Evolutionary conservation across 768 basidiomycete genomes (phyloP).

Genomic region (Tephrocybe sp.): DNA sequence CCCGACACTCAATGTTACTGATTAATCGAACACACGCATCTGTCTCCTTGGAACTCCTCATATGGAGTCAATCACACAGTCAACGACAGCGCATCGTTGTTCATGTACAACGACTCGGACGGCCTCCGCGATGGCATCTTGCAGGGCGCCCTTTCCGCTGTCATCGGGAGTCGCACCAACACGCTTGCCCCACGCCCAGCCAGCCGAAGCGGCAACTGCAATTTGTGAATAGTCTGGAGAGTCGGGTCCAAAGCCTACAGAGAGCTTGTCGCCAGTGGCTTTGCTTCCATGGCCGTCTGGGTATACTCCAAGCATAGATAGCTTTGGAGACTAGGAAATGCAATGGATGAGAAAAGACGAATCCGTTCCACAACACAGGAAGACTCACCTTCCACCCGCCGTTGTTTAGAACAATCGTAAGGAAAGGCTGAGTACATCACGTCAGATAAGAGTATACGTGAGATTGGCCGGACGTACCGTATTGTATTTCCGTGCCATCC

Average conservation of each 20-base stretch:
- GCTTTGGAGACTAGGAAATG: slow-evolving; percentile 49
- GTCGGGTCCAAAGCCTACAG: slow-evolving; percentile 64
- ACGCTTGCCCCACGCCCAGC: slow-evolving; percentile 61
- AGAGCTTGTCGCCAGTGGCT: slow-evolving; percentile 46
- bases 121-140: slow-evolving; percentile 44
- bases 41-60: slow-evolving; percentile 2
- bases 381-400: slow-evolving; percentile 62
- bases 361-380: background rate
- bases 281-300: slow-evolving; percentile 55
- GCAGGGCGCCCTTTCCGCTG: slow-evolving; percentile 28
- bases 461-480: slow-evolving; percentile 42
- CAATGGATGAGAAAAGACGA: background rate
- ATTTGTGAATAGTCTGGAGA: slow-evolving; percentile 62
- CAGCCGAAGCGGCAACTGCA: slow-evolving; percentile 66
- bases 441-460: background rate
- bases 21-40: too few species aligned
- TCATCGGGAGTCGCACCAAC: slow-evolving; percentile 24
- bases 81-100: slow-evolving; percentile 63
- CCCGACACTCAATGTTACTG: too few species aligned
- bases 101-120: slow-evolving; percentile 57
- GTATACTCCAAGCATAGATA: slow-evolving; percentile 67
- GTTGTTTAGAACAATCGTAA: slow-evolving; percentile 72
- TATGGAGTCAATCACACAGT: slow-evolving; percentile 50
- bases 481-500: slow-evolving; percentile 71
- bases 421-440: slow-evolving; percentile 51